Conservation (phyloP, 1,139 yeast genomes). For the Blastobotrys niveus region DNA sequence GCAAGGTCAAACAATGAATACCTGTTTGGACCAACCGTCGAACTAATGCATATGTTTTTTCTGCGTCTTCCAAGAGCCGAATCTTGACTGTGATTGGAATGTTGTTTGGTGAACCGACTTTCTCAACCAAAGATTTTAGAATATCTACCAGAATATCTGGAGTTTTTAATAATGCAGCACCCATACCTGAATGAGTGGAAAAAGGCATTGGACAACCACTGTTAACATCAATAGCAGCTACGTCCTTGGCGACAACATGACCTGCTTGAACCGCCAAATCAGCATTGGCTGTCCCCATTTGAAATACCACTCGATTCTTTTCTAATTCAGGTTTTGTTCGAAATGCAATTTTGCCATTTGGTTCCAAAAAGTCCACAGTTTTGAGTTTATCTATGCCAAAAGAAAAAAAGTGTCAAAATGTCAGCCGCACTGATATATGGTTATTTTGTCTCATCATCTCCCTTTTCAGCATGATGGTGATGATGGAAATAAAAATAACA, state of each 20-base stretch:
- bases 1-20: constrained; percentile 75
- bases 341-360: constrained; percentile 47
- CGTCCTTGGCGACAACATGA: constrained; percentile 69
- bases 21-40: constrained; percentile 70
- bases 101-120: constrained; percentile 70
- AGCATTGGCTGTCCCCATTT: constrained; percentile 82
- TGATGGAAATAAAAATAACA: too few relatives aligned
- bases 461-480: too few relatives aligned
- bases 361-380: constrained; percentile 34
- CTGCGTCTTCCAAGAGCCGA: constrained; percentile 65
- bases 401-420: too few relatives aligned
- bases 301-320: constrained; percentile 64
- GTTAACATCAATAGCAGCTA: constrained; percentile 86
- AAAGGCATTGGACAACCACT: constrained; percentile 79
- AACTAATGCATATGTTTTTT: constrained; percentile 59
- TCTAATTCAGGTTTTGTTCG: constrained; percentile 65
- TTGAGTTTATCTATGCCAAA: constrained; percentile 29
- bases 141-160: constrained; percentile 75
- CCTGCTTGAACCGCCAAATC: constrained; percentile 87
- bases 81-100: constrained; percentile 90
- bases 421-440: constrained; percentile 3
- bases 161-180: constrained; percentile 79
- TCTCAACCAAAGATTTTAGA: constrained; percentile 56
- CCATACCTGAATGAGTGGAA: constrained; percentile 91
- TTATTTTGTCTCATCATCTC: constrained; percentile 48